Conservation (phyloP, 2,329 filamentous ascomycete species). For the Botrytis pseudocinerea region DNA sequence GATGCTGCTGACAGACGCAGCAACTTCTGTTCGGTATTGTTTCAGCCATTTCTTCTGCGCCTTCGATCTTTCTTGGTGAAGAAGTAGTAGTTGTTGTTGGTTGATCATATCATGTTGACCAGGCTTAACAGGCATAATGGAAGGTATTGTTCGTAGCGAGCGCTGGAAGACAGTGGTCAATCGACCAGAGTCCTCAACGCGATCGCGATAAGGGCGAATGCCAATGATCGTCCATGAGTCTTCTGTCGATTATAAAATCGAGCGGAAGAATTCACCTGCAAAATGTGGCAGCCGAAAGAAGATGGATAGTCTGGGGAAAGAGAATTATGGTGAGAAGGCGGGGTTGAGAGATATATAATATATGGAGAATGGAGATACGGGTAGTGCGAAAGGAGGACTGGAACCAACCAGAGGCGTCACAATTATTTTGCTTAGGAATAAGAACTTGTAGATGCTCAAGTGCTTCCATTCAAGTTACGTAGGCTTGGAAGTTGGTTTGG, state of each 20-base stretch:
- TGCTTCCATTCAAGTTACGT: background rate
- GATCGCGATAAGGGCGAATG: slow-evolving; percentile 57
- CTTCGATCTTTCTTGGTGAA: slow-evolving; percentile 25
- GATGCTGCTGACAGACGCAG: slow-evolving; percentile 74
- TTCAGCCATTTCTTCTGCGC: slow-evolving; percentile 60
- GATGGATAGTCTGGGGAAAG: slow-evolving; percentile 27
- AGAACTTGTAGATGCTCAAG: background rate
- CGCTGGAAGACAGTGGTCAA: slow-evolving; percentile 48
- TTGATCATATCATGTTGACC: slow-evolving; percentile 33
- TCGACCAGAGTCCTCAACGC: slow-evolving; percentile 61
- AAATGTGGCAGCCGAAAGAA: slow-evolving; percentile 35
- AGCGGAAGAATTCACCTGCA: slow-evolving; percentile 32
- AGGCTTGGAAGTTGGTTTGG: slow-evolving; percentile 19
- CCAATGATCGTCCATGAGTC: slow-evolving; percentile 56
- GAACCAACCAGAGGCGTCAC: slow-evolving; percentile 18
- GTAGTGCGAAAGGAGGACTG: slow-evolving; percentile 7
- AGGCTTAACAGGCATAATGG: slow-evolving; percentile 45
- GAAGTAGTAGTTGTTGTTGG: slow-evolving; percentile 25
- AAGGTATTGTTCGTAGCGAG: slow-evolving; percentile 42
- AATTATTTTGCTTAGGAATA: background rate
- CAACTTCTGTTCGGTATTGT: slow-evolving; percentile 77
- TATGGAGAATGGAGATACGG: slow-evolving; percentile 16
- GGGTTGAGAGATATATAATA: slow-evolving; percentile 28
- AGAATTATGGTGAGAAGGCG: slow-evolving; percentile 25
- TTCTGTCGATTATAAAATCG: slow-evolving; percentile 32